Conservation (phyloP, 2,329 filamentous ascomycete genomes). For the Atkinsonella texensis region DNA sequence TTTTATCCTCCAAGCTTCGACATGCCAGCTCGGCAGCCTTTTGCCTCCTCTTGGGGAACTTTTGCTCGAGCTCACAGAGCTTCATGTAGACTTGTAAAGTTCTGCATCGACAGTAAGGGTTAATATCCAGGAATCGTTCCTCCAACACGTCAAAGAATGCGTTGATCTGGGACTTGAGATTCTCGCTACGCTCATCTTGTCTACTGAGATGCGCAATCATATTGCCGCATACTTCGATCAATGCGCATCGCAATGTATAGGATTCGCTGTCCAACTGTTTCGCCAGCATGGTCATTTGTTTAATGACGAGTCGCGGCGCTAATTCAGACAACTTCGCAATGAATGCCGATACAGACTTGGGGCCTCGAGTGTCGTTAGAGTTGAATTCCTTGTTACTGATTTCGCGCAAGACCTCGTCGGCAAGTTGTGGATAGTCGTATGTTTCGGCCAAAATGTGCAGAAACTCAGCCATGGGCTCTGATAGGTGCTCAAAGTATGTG, state of each 20-base stretch:
- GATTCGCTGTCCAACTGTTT: slow-evolving; percentile 97
- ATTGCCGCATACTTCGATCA: slow-evolving; percentile 96
- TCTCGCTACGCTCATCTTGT: slow-evolving; percentile 82
- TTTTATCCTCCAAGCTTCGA: slow-evolving; percentile 90
- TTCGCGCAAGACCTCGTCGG: slow-evolving; percentile 86
- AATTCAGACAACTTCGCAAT: slow-evolving; percentile 89
- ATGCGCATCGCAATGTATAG: slow-evolving; percentile 81
- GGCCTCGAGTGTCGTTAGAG: slow-evolving; percentile 86
- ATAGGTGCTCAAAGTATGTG: slow-evolving; percentile 97
- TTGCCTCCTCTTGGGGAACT: slow-evolving; percentile 86
- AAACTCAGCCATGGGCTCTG: slow-evolving; percentile 98
- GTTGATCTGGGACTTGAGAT: slow-evolving; percentile 88
- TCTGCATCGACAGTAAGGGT: slow-evolving; percentile 87
- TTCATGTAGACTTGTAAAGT: slow-evolving; percentile 88
- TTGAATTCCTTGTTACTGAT: slow-evolving; percentile 98
- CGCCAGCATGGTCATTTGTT: slow-evolving; percentile 90
- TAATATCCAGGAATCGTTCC: slow-evolving; percentile 90
- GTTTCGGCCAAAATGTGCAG: slow-evolving; percentile 91
- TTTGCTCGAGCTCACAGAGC: slow-evolving; percentile 88
- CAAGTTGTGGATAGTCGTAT: slow-evolving; percentile 92
- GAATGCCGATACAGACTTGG: slow-evolving; percentile 92
- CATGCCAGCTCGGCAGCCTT: slow-evolving; percentile 77
- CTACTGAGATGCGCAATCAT: slow-evolving; percentile 83
- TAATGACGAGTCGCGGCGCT: slow-evolving; percentile 82
- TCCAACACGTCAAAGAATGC: slow-evolving; percentile 96